Conservation (phyloP, 352 stramenopile genomes). For the Globisporangium irregulare region DNA sequence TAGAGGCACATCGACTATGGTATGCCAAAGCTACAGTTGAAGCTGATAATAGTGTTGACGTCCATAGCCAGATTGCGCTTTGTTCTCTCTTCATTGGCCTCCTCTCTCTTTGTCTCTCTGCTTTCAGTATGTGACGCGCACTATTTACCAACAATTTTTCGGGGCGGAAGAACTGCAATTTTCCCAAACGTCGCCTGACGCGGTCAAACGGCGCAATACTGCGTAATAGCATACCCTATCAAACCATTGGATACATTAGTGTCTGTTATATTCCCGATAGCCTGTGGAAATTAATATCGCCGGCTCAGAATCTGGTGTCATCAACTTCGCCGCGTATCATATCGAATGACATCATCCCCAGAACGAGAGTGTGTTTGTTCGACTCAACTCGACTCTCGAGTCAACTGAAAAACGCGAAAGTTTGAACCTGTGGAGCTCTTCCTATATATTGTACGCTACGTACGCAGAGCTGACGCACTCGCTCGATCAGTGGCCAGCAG, state of each 20-base stretch:
- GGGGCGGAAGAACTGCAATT: background rate
- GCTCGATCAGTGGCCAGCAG: slow-evolving; percentile 1
- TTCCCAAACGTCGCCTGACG: slow-evolving; percentile 1
- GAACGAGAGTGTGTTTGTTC: background rate
- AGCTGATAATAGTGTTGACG: no score
- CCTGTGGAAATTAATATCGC: background rate
- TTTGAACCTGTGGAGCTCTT: background rate
- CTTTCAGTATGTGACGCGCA: background rate
- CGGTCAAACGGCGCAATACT: background rate
- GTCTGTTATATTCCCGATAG: background rate
- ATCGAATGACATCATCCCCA: slow-evolving; percentile 10
- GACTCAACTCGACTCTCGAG: background rate
- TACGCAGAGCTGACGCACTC: background rate
- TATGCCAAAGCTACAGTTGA: no score
- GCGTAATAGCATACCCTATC: background rate
- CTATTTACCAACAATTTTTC: background rate
- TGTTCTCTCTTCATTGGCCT: background rate
- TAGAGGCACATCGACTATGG: no score
- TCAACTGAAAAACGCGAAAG: background rate
- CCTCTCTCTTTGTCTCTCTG: background rate
- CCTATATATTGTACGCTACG: background rate
- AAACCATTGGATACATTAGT: background rate
- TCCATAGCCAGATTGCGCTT: background rate
- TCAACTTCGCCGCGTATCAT: background rate
- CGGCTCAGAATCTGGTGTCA: background rate